Conservation (phyloP, 768 basidiomycete genomes). For the Obba rivulosa region DNA sequence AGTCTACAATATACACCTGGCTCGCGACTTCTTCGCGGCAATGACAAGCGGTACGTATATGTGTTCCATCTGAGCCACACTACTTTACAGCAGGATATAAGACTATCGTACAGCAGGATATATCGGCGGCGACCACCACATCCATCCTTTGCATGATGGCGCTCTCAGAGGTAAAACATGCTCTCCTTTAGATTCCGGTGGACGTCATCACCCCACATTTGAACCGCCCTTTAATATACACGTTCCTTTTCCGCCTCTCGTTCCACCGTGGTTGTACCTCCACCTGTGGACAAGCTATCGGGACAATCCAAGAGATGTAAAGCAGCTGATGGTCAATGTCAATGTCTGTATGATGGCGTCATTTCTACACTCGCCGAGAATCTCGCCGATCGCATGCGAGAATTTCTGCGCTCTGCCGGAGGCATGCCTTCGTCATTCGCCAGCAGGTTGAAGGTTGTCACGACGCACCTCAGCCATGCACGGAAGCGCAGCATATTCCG, state of each 20-base stretch:
- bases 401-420: slow-evolving; percentile 39
- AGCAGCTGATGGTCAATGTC: slow-evolving; percentile 48
- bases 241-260: slow-evolving; percentile 30
- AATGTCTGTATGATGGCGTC: slow-evolving; percentile 49
- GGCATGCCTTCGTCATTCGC: slow-evolving; percentile 45
- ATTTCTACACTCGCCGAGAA: slow-evolving; percentile 59
- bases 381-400: slow-evolving; percentile 51
- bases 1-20: no score
- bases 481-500: slow-evolving; percentile 37
- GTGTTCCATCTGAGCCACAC: no score
- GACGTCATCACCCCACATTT: slow-evolving; percentile 30
- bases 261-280: slow-evolving; percentile 19
- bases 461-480: slow-evolving; percentile 48
- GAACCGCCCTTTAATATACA: slow-evolving; percentile 36
- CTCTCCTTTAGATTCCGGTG: slow-evolving; percentile 50
- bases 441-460: slow-evolving; percentile 53
- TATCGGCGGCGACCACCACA: neutral
- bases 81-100: no score
- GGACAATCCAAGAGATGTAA: slow-evolving; percentile 50
- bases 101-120: no score
- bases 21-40: no score
- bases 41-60: no score
- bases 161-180: slow-evolving; percentile 71
- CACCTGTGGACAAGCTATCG: slow-evolving; percentile 25
- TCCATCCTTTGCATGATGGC: slow-evolving; percentile 8